phyloP scores from a whole-genome alignment of 2,329 filamentous ascomycete species.

The Aspergillus ochraceoroseus region DNA sequence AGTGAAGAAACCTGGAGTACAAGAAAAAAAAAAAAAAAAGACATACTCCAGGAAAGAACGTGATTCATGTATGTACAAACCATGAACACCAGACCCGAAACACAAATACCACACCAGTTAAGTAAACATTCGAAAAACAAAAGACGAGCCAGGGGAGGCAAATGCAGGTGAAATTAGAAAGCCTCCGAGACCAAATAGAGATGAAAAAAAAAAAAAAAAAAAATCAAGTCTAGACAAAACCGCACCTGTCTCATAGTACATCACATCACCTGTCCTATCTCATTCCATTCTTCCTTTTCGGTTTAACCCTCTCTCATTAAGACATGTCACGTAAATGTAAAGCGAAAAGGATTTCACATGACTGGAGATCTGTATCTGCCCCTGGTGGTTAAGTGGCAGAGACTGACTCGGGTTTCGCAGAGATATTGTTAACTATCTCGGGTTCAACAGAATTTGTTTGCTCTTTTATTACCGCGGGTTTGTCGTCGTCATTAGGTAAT shows the following conservation, averaged over 20 bases:
- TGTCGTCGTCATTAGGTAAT: conserved; percentile 31
- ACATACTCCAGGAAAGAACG: background rate
- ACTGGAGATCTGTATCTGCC: too few relatives aligned
- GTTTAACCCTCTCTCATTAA: conserved; percentile 5
- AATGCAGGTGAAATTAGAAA: conserved; percentile 11
- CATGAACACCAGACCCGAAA: conserved; percentile 4
- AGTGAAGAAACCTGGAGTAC: background rate
- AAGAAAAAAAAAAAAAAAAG: background rate
- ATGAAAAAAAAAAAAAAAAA: background rate
- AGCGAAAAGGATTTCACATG: too few relatives aligned
- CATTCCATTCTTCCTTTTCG: background rate
- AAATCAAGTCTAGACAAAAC: background rate
- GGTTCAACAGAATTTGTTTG: background rate
- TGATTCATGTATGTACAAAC: background rate
- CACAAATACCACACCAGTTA: background rate
- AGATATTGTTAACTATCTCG: background rate
- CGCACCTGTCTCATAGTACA: conserved; percentile 8
- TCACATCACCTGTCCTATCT: background rate
- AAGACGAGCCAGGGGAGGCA: conserved; percentile 4
- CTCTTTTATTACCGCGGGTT: conserved; percentile 11
- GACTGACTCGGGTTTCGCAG: background rate
- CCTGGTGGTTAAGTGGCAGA: conserved; percentile 6
- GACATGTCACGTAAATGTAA: conserved; percentile 10
- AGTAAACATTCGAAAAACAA: background rate
- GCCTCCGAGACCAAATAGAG: conserved; percentile 1